Evolutionary conservation across 257 asterid genomes (phyloP).

Genomic region (Solanum lignicaule): DNA sequence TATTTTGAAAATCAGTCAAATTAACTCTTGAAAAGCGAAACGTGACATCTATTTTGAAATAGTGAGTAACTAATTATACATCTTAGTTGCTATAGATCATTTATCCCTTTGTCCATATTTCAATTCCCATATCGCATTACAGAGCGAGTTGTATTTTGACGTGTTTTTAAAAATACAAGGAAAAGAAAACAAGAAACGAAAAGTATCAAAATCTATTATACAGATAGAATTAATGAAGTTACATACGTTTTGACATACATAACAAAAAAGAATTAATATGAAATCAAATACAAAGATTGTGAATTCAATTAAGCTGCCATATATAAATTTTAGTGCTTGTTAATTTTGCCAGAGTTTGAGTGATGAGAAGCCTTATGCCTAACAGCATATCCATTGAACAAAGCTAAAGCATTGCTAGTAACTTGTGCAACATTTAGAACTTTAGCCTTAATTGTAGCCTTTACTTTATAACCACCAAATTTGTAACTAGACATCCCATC

Average conservation of each 20-base stretch:
- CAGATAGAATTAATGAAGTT: neutral
- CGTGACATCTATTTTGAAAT: no score
- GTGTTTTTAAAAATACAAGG: neutral
- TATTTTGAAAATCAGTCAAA: no score
- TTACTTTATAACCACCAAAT: conserved; percentile 25
- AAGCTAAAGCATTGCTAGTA: conserved; percentile 50
- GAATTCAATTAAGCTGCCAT: neutral
- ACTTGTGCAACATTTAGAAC: conserved; percentile 43
- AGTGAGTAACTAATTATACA: neutral
- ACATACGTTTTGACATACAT: neutral
- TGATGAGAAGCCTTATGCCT: conserved; percentile 14
- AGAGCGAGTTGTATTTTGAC: neutral
- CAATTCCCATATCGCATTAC: no score
- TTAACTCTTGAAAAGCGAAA: neutral
- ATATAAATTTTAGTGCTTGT: neutral
- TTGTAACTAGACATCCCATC: conserved; percentile 45
- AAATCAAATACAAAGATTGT: neutral
- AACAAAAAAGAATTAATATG: neutral
- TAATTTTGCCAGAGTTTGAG: neutral
- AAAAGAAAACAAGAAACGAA: neutral
- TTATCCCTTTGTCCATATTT: no score
- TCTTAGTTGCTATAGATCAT: neutral
- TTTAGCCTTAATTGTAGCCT: conserved; percentile 38
- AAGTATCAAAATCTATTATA: neutral
- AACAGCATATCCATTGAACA: conserved; percentile 44